Evolutionary conservation across 2,329 filamentous ascomycete species (phyloP).

Genomic region (Aspergillus hortae): DNA sequence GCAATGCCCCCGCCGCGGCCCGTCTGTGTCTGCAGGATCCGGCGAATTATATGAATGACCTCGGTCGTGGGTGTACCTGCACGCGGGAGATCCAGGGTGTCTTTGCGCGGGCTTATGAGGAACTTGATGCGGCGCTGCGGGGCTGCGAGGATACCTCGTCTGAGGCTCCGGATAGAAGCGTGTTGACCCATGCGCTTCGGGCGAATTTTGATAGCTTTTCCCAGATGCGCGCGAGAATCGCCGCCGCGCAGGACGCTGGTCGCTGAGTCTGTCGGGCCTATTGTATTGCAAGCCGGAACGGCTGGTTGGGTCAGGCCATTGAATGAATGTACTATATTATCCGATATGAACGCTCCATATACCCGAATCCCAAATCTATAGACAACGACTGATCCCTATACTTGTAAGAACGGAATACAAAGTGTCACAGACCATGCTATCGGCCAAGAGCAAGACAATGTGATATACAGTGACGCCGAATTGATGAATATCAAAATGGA

Average conservation of each 20-base stretch:
- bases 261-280: too few relatives aligned
- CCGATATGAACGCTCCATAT: background rate
- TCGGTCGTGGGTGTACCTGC: constrained; percentile 48
- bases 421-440: background rate
- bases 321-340: background rate
- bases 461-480: constrained; percentile 14
- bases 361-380: background rate
- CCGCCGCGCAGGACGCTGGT: background rate
- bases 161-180: constrained; percentile 9
- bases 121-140: constrained; percentile 21
- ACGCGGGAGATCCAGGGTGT: constrained; percentile 50
- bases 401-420: background rate
- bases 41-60: constrained; percentile 54
- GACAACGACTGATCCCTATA: background rate
- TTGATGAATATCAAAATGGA: background rate
- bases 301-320: too few relatives aligned
- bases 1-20: constrained; percentile 25
- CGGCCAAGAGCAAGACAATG: background rate
- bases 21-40: constrained; percentile 59
- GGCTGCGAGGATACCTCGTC: constrained; percentile 18
- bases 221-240: background rate
- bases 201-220: constrained; percentile 28
- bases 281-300: too few relatives aligned
- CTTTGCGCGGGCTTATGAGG: constrained; percentile 30
- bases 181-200: constrained; percentile 23